These are phyloP conservation scores for Vigna unguiculata DNA, from an alignment of 306 rosid genomes.

Conservation along the genomic window DNA sequence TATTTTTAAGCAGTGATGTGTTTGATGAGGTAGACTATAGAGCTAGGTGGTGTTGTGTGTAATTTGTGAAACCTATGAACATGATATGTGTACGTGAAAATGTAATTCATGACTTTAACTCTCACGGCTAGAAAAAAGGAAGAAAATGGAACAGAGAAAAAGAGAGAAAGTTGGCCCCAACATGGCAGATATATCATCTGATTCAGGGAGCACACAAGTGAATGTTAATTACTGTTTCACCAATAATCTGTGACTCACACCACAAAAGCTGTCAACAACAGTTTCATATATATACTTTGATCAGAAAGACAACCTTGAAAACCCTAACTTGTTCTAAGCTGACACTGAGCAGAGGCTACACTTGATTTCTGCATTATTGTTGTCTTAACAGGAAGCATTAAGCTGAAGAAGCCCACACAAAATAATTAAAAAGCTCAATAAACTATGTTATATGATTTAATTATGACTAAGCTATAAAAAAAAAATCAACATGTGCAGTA, in stretches of 20 bases:
- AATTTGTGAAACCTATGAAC: constrained; percentile 16
- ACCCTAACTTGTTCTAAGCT: constrained; percentile 45
- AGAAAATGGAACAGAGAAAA: constrained; percentile 6
- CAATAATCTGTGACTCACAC: constrained; percentile 37
- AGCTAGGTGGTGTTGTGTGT: not conserved
- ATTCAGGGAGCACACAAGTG: constrained; percentile 29
- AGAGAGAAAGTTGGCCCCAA: constrained; percentile 23
- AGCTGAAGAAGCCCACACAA: constrained; percentile 15
- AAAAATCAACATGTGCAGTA: constrained; percentile 37
- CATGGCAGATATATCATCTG: constrained; percentile 16
- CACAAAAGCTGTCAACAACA: constrained; percentile 36
- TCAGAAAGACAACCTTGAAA: constrained; percentile 40
- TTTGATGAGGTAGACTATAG: constrained; percentile 32
- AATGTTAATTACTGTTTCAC: constrained; percentile 29
- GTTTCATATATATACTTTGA: constrained; percentile 20
- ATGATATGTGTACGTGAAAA: constrained; percentile 4
- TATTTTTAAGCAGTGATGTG: constrained; percentile 21
- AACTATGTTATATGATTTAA: not conserved
- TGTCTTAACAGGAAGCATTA: constrained; percentile 44
- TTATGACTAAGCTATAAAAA: constrained; percentile 15
- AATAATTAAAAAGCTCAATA: constrained; percentile 37
- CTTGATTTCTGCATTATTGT: constrained; percentile 38
- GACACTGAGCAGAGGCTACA: constrained; percentile 37
- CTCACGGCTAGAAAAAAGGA: not conserved
- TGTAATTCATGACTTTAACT: not conserved